Evolutionary conservation across 2,329 filamentous ascomycete genomes (phyloP), one percentile per base, ranked within the genome.

Genomic region (Mariannaea elegans): DNA sequence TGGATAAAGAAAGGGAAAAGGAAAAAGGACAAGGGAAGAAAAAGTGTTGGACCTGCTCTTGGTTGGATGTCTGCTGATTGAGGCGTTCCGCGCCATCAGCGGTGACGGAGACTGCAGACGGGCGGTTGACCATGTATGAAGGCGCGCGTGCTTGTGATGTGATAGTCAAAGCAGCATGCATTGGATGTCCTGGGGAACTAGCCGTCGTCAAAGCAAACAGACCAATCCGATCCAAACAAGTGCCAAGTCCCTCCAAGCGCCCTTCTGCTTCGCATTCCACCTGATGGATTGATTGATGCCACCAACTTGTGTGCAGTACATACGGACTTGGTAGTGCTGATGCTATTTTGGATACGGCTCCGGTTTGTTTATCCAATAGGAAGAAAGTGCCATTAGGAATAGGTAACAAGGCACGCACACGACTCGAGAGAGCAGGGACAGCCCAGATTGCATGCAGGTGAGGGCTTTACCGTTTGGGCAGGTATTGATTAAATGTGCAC

Each of bases 61-160:
- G 23, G 32, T 24, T 21, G 16, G 45, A 45, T 18, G 16, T 23
- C 19, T 42, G 29, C 21, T 56, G 38, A 57, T 45, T 51, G 54
- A 38, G 13, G 21, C 41, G 21, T n/a, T 27, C 41, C 24, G 12
- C 31, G 5, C 13, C 38, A 7, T 9, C 7, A 36, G 31, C 24
- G 51, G 31, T 46, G 51, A 54, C 50, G 44, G 29, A 32, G 21
- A 45, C 41, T 36, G 38, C 41, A 54, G 41, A 21, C 41, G 41
- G 41, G 39, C 29, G 39, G 50, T 19, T 53, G 50, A 32, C 16
- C 36, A 36, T 36, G 32, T 18, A 16, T 39, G n/a, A 23, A 42
- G 38, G 38, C 38, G 38, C 38, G 38, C 38, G 38, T 42, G 38
- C 38, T 16, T 24, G 41, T 24, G 41, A 44, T 44, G 41, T 27